phyloP scores from a whole-genome alignment of 441 rosid genomes.

The Theobroma grandiflorum region DNA sequence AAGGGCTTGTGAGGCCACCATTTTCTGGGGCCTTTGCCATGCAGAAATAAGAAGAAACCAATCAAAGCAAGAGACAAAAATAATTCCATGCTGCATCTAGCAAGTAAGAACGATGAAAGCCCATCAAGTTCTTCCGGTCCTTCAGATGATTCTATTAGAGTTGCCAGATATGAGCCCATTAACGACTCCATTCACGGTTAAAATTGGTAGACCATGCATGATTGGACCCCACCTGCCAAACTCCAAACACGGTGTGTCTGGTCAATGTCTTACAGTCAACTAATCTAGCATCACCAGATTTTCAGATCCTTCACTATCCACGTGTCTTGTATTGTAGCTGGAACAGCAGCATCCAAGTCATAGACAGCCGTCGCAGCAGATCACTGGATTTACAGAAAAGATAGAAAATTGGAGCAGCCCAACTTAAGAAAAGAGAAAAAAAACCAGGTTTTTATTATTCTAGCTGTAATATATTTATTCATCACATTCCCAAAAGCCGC shows the following conservation, averaged over 20 bases:
- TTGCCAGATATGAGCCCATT: not conserved
- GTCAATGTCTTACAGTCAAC: not conserved
- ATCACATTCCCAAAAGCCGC: not conserved
- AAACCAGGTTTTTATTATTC: not conserved
- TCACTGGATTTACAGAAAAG: too few relatives aligned
- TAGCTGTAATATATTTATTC: not conserved
- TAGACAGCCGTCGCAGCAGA: conserved; percentile 1
- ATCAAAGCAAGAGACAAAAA: not conserved
- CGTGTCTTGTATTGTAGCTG: not conserved
- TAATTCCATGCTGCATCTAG: not conserved
- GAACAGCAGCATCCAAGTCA: not conserved
- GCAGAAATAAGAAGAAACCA: not conserved
- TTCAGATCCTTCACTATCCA: not conserved
- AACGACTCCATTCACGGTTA: not conserved
- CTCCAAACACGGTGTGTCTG: not conserved
- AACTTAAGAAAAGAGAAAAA: not conserved
- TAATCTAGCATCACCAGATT: not conserved
- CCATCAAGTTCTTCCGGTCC: not conserved
- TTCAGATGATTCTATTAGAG: not conserved
- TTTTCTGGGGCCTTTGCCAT: not conserved
- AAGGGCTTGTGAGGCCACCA: conserved; percentile 17
- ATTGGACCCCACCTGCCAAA: not conserved
- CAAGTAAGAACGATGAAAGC: not conserved
- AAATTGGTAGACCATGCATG: not conserved
- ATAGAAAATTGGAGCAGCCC: not conserved